Evolutionary conservation across 306 rosid species (phyloP).

Genomic region (Fragaria ananassa): DNA sequence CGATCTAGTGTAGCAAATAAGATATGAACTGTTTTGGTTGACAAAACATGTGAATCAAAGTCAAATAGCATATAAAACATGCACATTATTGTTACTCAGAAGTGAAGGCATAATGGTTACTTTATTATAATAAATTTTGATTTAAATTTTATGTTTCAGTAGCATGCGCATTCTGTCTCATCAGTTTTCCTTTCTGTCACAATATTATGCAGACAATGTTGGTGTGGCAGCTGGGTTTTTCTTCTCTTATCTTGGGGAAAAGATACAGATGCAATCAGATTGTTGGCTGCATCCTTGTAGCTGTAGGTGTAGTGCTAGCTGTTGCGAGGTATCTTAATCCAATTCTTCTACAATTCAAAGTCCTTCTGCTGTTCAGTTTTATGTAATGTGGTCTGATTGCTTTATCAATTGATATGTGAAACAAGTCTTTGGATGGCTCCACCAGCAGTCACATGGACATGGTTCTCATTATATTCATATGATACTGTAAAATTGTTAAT

Average conservation of each 20-base stretch:
- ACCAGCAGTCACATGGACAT: not conserved
- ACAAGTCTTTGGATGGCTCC: not conserved
- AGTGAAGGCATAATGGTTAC: not conserved
- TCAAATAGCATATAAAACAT: not conserved
- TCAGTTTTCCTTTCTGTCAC: constrained; percentile 17
- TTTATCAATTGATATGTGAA: not conserved
- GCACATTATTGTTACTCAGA: not conserved
- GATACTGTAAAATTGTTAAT: not conserved
- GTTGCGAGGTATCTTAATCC: constrained; percentile 62
- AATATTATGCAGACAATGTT: constrained; percentile 67
- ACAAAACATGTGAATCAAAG: not conserved
- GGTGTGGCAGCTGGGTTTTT: constrained; percentile 85
- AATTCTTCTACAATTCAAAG: constrained; percentile 16
- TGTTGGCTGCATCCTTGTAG: constrained; percentile 75
- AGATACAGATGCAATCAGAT: constrained; percentile 65
- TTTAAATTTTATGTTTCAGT: not conserved
- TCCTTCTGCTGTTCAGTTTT: constrained; percentile 1
- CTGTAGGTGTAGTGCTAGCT: constrained; percentile 70
- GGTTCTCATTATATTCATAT: not conserved
- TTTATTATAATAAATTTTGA: too few relatives aligned
- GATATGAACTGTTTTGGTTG: not conserved
- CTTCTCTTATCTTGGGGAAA: constrained; percentile 60
- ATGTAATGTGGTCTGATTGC: not conserved
- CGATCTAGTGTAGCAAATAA: not conserved
- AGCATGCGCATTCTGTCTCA: constrained; percentile 12